Evolutionary conservation across 306 rosid species (phyloP).

Genomic region (Prunus davidiana): DNA sequence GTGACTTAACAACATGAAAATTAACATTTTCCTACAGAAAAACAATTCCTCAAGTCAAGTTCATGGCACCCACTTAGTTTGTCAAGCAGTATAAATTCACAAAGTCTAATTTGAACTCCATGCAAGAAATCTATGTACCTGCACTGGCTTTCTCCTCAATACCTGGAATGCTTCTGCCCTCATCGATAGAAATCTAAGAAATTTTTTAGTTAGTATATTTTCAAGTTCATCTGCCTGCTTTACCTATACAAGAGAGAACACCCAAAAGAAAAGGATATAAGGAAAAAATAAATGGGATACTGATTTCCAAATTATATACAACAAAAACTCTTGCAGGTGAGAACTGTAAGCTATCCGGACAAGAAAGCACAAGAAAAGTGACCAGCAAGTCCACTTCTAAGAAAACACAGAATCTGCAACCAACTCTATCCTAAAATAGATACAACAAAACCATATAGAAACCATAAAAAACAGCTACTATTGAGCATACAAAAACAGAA

Average conservation of each 20-base stretch:
- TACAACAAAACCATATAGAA: too few species aligned
- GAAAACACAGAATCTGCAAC: background rate
- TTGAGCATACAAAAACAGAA: background rate
- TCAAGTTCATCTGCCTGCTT: slow-evolving; percentile 98
- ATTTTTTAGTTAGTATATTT: slow-evolving; percentile 89
- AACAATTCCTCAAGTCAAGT: background rate
- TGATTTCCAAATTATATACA: background rate
- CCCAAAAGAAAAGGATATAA: background rate
- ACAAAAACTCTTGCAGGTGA: background rate
- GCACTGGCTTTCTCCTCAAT: slow-evolving; percentile 89
- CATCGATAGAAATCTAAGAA: slow-evolving; percentile 94
- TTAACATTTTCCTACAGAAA: background rate
- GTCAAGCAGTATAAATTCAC: background rate
- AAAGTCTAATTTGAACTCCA: background rate
- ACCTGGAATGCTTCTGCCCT: slow-evolving; percentile 99
- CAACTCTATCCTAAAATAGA: background rate
- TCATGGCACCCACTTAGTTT: background rate
- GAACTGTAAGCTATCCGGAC: background rate
- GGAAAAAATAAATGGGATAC: slow-evolving; percentile 2
- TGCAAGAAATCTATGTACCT: slow-evolving; percentile 42
- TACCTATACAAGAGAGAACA: slow-evolving; percentile 55
- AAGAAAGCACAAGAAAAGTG: background rate
- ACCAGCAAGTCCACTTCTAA: background rate
- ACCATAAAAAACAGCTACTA: background rate
- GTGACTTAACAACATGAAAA: background rate